A percentile compares a stretch with the other conserved stretches of the same genome.
Conservation (phyloP, 2,329 filamentous ascomycete species). For the Exophiala sp. region DNA sequence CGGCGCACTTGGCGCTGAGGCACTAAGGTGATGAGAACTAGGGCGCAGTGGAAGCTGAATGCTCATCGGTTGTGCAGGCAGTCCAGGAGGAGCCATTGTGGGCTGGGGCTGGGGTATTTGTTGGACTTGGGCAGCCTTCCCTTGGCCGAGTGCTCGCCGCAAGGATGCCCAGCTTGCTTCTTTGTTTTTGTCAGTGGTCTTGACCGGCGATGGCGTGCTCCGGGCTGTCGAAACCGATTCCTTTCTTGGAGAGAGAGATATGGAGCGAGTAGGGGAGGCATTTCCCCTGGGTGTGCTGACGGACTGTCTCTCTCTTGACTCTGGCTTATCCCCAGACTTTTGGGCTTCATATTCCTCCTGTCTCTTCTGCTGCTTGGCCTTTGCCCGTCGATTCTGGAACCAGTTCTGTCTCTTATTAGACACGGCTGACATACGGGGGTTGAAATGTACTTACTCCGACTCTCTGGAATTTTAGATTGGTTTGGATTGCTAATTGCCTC, state of each 20-base stretch:
- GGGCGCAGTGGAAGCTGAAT: slow-evolving; percentile 18
- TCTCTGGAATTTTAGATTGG: slow-evolving; percentile 47
- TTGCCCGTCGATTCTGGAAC: slow-evolving; percentile 52
- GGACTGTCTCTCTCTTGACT: slow-evolving; percentile 2
- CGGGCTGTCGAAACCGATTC: slow-evolving; percentile 34
- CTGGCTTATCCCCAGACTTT: slow-evolving; percentile 7
- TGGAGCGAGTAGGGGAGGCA: slow-evolving; percentile 28
- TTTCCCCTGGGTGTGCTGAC: slow-evolving; percentile 27
- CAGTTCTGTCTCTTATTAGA: slow-evolving; percentile 42
- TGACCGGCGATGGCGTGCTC: slow-evolving; percentile 12
- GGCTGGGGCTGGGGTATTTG: slow-evolving; percentile 10
- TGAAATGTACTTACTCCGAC: slow-evolving; percentile 43
- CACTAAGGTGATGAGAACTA: slow-evolving; percentile 4
- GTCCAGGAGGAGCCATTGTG: slow-evolving; percentile 15
- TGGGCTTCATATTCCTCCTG: slow-evolving; percentile 45
- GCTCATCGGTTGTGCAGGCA: slow-evolving; percentile 19
- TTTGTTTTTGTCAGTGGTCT: slow-evolving; percentile 33
- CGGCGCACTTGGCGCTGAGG: slow-evolving; percentile 2
- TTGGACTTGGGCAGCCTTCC: slow-evolving; percentile 38
- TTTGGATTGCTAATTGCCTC: slow-evolving; percentile 47
- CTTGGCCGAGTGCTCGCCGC: slow-evolving; percentile 42
- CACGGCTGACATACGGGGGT: not conserved
- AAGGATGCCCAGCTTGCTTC: slow-evolving; percentile 44
- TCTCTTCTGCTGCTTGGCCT: slow-evolving; percentile 50
- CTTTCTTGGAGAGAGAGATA: slow-evolving; percentile 31